Base-by-base conservation (phyloP, 768 basidiomycete species). In the Serendipita vermifera region DNA sequence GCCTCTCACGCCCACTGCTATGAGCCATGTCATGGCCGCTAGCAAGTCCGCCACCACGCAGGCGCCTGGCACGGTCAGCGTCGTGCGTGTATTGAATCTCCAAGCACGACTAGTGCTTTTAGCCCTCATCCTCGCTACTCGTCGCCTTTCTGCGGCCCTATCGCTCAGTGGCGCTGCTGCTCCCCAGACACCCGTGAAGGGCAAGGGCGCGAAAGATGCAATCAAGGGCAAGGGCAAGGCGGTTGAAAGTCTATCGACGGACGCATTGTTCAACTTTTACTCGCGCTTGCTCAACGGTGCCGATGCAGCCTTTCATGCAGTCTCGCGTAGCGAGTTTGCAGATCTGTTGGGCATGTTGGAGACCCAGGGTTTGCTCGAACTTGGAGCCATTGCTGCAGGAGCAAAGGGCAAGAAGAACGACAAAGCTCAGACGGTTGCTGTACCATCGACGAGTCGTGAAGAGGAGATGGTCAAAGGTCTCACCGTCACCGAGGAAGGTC, bases 291-390 rank as follows among this genome's bases (percentile, higher is more conserved):
- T 91, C 6, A 71, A 72, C 15, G 27, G 46, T 15, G 58, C 38
- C 35, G 55, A 14, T 76, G 83, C 32, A 71, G 75, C 9, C 78
- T 82, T 87, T 59, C 69, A 75, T 2, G 73, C 83, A 2, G 85
- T 83, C 1, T 85, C 82, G 7, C 75, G 84, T 6, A 85, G 78
- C 64, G 87, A 89, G 62, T 88, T 91, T 60, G 71, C 74, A 0
- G 87, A 91, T 61, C 72, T 90, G 2, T 63, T 85, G 0, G 76
- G 78, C 24, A 70, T 89, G 46, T 69, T 91, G 33, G 87, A 91
- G 68, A 85, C 83, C 3, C 74, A 77, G 5, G 88, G 87, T 2
- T 71, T 87, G 5, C 68, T 84, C 6, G 54, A 55, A 6, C 11
- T 20, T 7, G 59, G 55, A 22, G 31, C 36, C 3, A 35, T 13